phyloP scores from a whole-genome alignment of 78 protist species.

The Emiliania huxleyi region DNA sequence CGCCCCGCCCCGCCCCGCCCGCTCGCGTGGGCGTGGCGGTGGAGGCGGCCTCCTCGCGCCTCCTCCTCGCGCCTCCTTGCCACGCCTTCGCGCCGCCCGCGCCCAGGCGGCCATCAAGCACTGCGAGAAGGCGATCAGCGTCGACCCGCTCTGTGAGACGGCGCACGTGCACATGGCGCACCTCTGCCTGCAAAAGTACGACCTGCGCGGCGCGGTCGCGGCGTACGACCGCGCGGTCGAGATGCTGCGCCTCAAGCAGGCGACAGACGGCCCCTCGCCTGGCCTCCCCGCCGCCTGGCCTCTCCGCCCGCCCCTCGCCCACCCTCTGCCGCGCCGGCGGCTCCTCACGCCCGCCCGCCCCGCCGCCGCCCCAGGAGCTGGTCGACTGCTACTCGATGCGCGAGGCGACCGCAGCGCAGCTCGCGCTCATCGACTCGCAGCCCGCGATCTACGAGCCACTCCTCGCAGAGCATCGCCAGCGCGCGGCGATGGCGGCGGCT shows the following conservation, averaged over 20 bases:
- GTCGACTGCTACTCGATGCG: neutral
- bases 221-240: neutral
- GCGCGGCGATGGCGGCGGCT: neutral
- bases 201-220: neutral
- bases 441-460: neutral
- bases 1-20: neutral
- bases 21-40: neutral
- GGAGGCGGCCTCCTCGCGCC: too few species aligned
- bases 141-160: neutral
- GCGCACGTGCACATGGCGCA: slow-evolving; percentile 26
- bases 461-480: neutral
- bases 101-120: neutral
- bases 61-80: too few species aligned
- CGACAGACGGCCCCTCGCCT: neutral
- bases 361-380: neutral
- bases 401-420: neutral
- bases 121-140: neutral
- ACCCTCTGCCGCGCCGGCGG: neutral
- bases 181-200: neutral
- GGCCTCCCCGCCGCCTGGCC: neutral
- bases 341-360: neutral
- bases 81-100: too few species aligned
- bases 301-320: too few species aligned
- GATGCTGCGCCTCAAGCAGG: neutral
- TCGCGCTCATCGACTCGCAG: neutral